Evolutionary conservation across 1,284 basidiomycete genomes (phyloP).

Genomic region (Polyporus tsugae): DNA sequence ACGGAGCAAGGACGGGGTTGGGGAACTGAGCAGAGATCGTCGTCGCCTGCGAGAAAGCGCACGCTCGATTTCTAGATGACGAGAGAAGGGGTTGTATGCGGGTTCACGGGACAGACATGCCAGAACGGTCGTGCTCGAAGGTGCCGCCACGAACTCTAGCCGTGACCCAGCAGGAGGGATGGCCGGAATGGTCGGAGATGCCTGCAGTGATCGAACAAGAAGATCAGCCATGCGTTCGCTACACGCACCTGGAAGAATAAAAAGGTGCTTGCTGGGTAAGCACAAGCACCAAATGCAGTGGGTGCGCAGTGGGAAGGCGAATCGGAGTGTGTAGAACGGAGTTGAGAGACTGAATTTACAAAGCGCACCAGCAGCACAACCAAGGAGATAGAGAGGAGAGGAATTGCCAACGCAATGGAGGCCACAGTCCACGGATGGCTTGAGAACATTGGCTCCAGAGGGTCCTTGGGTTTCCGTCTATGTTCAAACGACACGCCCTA

Average conservation of each 20-base stretch:
- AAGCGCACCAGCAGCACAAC: background rate
- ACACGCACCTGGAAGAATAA: conserved; percentile 7
- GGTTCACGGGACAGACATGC: background rate
- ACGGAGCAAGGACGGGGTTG: background rate
- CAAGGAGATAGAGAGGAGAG: background rate
- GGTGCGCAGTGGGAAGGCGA: background rate
- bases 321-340: background rate
- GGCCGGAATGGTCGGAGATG: conserved; percentile 14
- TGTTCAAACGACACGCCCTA: background rate
- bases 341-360: conserved; percentile 1
- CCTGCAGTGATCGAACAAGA: background rate
- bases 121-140: background rate
- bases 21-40: background rate
- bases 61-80: background rate
- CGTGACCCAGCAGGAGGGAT: background rate
- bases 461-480: background rate
- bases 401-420: background rate
- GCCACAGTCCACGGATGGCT: background rate
- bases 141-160: conserved; percentile 4
- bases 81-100: background rate
- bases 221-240: conserved; percentile 7
- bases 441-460: background rate
- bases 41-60: conserved; percentile 4
- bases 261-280: conserved; percentile 3
- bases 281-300: background rate